Conservation (phyloP, 495 filamentous ascomycete genomes). For the Aspergillus carlsbadensis region DNA sequence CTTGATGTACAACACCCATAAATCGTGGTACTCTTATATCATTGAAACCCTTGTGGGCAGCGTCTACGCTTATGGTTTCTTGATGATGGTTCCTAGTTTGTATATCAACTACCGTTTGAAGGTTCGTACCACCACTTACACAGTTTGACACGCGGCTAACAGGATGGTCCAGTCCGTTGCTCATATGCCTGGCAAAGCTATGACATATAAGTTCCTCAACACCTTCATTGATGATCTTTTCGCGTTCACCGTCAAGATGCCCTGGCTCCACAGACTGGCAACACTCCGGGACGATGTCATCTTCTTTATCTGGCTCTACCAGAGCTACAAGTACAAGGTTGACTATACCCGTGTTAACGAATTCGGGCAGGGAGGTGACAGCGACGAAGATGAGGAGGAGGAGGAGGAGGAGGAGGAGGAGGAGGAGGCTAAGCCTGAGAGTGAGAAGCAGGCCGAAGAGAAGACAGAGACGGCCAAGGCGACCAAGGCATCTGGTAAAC, state of each 20-base stretch:
- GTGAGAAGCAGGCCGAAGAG: constrained; percentile 34
- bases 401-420: constrained; percentile 55
- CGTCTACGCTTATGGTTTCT: constrained; percentile 96
- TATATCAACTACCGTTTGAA: constrained; percentile 99
- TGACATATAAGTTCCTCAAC: constrained; percentile 94
- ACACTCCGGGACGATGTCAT: constrained; percentile 95
- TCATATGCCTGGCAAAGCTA: constrained; percentile 93
- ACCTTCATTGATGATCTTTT: constrained; percentile 87
- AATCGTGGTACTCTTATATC: constrained; percentile 95
- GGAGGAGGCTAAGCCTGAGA: constrained; percentile 42
- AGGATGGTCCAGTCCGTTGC: constrained; percentile 63
- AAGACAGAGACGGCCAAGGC: constrained; percentile 20
- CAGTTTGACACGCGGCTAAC: constrained; percentile 18
- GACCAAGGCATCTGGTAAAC: constrained; percentile 34
- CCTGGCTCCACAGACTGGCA: constrained; percentile 88
- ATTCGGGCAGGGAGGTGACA: constrained; percentile 93
- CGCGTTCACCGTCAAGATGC: constrained; percentile 99
- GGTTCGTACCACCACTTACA: constrained; percentile 29
- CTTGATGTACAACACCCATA: constrained; percentile 90
- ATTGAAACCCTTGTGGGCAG: constrained; percentile 90
- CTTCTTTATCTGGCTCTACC: constrained; percentile 98
- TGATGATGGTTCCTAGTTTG: constrained; percentile 97
- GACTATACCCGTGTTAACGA: constrained; percentile 94
- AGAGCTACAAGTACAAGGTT: constrained; percentile 87
- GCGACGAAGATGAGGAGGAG: constrained; percentile 65